These are phyloP conservation scores for Suhomyces tanzawaensis DNA, from an alignment of 805 yeast genomes.

Conservation along the genomic window DNA sequence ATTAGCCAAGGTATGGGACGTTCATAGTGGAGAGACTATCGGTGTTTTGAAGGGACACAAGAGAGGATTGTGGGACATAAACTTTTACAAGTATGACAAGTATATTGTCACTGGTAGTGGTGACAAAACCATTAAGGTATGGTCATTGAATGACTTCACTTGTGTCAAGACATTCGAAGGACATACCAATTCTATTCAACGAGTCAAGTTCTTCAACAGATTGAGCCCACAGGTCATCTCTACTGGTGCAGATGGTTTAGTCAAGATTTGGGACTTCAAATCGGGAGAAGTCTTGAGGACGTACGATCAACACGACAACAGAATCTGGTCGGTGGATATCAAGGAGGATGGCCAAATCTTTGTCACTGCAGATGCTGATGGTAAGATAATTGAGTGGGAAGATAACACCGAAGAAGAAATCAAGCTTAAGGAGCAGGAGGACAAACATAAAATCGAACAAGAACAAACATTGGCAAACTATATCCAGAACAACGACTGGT, in stretches of 20 bases:
- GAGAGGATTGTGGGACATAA: conserved; percentile 92
- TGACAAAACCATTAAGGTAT: conserved; percentile 83
- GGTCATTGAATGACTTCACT: conserved; percentile 79
- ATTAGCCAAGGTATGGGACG: conserved; percentile 85
- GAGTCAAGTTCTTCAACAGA: conserved; percentile 65
- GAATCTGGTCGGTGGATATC: conserved; percentile 86
- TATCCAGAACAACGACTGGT: conserved; percentile 75
- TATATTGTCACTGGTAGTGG: conserved; percentile 82
- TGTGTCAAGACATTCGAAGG: conserved; percentile 88
- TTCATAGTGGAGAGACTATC: conserved; percentile 79
- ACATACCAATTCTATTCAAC: conserved; percentile 87
- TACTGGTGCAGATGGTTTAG: conserved; percentile 92
- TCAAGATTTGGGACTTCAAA: conserved; percentile 83
- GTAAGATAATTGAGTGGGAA: conserved; percentile 83
- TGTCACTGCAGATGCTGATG: conserved; percentile 93
- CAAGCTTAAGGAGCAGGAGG: conserved; percentile 49
- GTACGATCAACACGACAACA: conserved; percentile 85
- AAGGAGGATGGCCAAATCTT: conserved; percentile 69
- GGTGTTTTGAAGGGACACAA: conserved; percentile 88
- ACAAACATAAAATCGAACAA: conserved; percentile 66
- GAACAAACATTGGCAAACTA: conserved; percentile 84
- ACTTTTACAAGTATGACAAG: conserved; percentile 78
- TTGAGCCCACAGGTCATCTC: conserved; percentile 64
- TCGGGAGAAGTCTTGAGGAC: conserved; percentile 78
- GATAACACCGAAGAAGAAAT: conserved; percentile 79